These are phyloP conservation scores for Metrosideros polymorpha DNA, from an alignment of 441 rosid species.

Conservation along the genomic window DNA sequence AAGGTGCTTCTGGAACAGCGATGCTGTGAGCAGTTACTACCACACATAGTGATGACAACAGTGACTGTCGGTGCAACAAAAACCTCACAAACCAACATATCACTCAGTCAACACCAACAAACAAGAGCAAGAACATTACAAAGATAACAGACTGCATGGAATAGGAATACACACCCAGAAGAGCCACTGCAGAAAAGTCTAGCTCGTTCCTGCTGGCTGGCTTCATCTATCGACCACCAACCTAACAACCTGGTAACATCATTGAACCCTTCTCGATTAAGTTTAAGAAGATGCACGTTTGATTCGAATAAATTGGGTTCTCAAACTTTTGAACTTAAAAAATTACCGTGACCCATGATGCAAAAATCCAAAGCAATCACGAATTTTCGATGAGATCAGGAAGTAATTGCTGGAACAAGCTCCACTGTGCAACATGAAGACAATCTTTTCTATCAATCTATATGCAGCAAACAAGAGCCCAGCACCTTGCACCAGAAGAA, in stretches of 20 bases:
- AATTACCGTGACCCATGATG: constrained; percentile 52
- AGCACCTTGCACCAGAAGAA: constrained; percentile 55
- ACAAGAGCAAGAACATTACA: not conserved
- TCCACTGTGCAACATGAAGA: constrained; percentile 20
- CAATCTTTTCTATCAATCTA: constrained; percentile 39
- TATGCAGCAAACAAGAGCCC: constrained; percentile 39
- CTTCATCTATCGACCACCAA: constrained; percentile 78
- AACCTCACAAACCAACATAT: not conserved
- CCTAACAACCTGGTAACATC: constrained; percentile 36
- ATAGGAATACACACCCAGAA: constrained; percentile 34
- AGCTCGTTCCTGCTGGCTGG: constrained; percentile 58
- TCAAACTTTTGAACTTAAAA: not conserved
- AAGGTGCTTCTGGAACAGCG: not conserved
- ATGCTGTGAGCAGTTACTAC: not conserved
- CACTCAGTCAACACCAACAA: not conserved
- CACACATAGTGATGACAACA: not conserved
- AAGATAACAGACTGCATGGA: not conserved
- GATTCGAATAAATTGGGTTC: not conserved
- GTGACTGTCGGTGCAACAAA: not conserved
- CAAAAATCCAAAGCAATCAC: constrained; percentile 46
- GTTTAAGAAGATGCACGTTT: not conserved
- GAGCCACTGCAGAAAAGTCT: constrained; percentile 40
- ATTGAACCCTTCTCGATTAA: not conserved
- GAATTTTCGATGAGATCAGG: constrained; percentile 29
- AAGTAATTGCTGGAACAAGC: constrained; percentile 33